Percentiles rank a stretch among this genome's conserved stretches.
Conservation (phyloP, 140 eudicot species). For the Senecio squalidus region DNA sequence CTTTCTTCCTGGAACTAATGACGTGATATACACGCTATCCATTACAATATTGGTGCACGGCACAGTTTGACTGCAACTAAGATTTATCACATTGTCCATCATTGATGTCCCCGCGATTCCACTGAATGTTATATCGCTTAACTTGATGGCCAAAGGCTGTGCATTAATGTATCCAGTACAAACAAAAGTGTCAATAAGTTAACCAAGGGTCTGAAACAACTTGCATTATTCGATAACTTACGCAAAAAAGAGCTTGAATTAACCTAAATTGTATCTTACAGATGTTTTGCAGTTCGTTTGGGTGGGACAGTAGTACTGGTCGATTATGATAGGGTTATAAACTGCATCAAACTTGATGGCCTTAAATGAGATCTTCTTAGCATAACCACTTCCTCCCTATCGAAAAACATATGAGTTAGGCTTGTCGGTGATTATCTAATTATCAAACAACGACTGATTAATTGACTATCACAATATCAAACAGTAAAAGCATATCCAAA, state of each 20-base stretch:
- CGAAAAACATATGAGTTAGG: too few relatives aligned
- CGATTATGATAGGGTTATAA: conserved; percentile 56
- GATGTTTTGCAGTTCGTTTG: conserved; percentile 25
- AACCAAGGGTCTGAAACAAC: conserved; percentile 9
- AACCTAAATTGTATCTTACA: conserved; percentile 24
- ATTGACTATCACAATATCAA: too few relatives aligned
- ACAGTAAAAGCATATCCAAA: too few relatives aligned
- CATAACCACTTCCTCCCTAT: conserved; percentile 71
- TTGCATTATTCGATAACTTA: not conserved
- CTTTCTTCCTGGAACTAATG: conserved; percentile 41
- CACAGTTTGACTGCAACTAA: conserved; percentile 54
- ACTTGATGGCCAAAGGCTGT: conserved; percentile 42
- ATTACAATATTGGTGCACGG: conserved; percentile 51
- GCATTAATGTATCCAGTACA: conserved; percentile 10
- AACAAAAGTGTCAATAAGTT: conserved; percentile 3
- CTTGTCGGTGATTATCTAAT: too few relatives aligned
- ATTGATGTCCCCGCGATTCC: conserved; percentile 60
- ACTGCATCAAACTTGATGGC: conserved; percentile 50
- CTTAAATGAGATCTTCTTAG: conserved; percentile 52
- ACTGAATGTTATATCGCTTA: conserved; percentile 48
- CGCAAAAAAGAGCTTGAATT: not conserved
- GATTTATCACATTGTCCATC: conserved; percentile 52
- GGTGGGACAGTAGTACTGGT: conserved; percentile 63
- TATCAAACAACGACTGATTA: too few relatives aligned
- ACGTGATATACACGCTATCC: conserved; percentile 43